Base-by-base conservation (phyloP, 768 basidiomycete genomes). In the Auricularia cornea region DNA sequence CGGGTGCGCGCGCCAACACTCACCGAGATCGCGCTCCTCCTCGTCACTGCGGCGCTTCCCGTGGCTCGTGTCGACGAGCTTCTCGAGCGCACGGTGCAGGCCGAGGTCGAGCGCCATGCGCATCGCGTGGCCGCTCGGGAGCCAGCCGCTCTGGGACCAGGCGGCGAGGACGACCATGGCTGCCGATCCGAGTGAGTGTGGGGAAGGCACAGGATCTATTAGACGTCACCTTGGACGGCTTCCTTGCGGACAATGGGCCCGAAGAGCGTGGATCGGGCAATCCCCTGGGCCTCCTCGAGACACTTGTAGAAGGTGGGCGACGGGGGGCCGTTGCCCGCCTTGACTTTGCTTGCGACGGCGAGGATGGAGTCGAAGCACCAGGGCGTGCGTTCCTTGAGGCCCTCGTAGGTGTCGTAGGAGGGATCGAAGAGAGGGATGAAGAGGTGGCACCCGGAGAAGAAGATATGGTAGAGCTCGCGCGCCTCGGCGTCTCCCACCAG, bases 391-490 rank as follows among this genome's bases (percentile, higher is more conserved):
- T 93, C 92, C 80, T 88, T 89, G 69, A 95, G 81, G 68, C 87
- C 86, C 73, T 96, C 94, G 77, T 91, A 95, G 18, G 92, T 92
- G 80, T 98, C 95, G 76, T 94, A 96, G 64, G 80, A 78, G 33
- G 92, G 90, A 76, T 97, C 94, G 79, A 95, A 97, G 66, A 97
- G 81, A 57, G 95, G 94, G 68, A 97, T 93, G 80, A 97, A 98
- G 72, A 94, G 83, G 78, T 97, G 91, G 77, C 94, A 97, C 59
- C 94, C 94, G 63, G 90, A 88, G 79, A 96, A 96, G 81, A 96
- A 98, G 71, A 95, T 93, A 78, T 93, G 89, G 79, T 89, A 94
- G 62, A 97, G 81, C 73, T 94, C 92, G 70, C 92, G 83, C 62
- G 92, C 94, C 76, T 96, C 94, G 32, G 78, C 72, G 70, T 95